Conservation (phyloP, 2,329 filamentous ascomycete genomes). For the Alternaria sp. region DNA sequence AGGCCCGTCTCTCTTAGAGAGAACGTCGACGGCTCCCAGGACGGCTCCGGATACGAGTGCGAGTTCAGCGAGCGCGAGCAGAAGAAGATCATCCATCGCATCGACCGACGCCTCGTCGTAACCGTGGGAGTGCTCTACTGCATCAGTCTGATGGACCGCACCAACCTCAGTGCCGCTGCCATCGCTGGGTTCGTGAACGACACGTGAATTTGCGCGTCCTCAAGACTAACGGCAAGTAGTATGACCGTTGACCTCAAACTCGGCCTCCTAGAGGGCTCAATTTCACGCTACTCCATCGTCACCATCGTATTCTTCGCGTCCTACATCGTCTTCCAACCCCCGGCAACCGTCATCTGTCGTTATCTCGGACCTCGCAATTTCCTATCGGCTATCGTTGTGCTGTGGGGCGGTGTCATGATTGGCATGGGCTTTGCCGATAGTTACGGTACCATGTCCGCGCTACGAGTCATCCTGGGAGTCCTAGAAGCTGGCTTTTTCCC, state of each 20-base stretch:
- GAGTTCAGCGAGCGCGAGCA: conserved; percentile 67
- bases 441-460: conserved; percentile 45
- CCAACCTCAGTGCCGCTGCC: conserved; percentile 74
- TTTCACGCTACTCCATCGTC: conserved; percentile 61
- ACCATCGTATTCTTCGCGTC: conserved; percentile 59
- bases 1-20: conserved; percentile 24
- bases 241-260: conserved; percentile 50
- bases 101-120: conserved; percentile 65
- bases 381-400: conserved; percentile 41
- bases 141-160: conserved; percentile 78
- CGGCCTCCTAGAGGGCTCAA: conserved; percentile 30
- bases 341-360: conserved; percentile 49
- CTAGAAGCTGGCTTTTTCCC: conserved; percentile 51
- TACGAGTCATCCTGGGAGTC: conserved; percentile 50
- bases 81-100: conserved; percentile 69
- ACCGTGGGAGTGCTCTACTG: conserved; percentile 69
- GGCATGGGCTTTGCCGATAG: conserved; percentile 50
- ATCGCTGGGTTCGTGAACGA: conserved; percentile 65
- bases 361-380: conserved; percentile 51
- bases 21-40: conserved; percentile 32
- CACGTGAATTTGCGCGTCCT: not conserved
- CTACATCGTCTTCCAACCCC: conserved; percentile 52
- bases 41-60: conserved; percentile 32
- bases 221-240: conserved; percentile 36
- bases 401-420: conserved; percentile 55